phyloP scores from a whole-genome alignment of 2,329 filamentous ascomycete genomes.

The Colletotrichum sp. region DNA sequence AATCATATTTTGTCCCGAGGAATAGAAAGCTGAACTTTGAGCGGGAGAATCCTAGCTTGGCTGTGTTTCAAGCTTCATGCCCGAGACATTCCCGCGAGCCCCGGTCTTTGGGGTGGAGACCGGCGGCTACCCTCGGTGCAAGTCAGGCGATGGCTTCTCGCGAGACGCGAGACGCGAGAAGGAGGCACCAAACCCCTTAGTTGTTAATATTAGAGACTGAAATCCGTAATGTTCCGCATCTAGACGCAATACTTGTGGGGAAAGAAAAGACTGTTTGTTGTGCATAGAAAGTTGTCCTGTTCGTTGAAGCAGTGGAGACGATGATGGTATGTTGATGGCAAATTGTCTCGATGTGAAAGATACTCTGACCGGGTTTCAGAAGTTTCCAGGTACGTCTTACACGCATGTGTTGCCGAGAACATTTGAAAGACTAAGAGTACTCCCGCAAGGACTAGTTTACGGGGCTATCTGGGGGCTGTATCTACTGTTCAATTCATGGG shows the following conservation, averaged over 20 bases:
- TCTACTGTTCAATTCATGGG: too few species aligned
- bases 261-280: too few species aligned
- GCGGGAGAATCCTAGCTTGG: background rate
- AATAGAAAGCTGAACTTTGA: background rate
- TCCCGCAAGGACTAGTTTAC: too few species aligned
- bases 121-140: background rate
- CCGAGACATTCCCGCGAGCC: background rate
- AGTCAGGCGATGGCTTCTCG: background rate
- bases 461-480: too few species aligned
- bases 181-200: rapidly evolving
- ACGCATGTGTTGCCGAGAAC: too few species aligned
- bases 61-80: background rate
- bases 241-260: background rate
- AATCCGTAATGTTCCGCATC: rapidly evolving
- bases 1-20: rapidly evolving
- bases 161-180: background rate
- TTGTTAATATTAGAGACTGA: background rate
- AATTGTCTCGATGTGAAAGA: too few species aligned
- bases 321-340: too few species aligned
- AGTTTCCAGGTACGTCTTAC: too few species aligned
- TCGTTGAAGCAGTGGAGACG: background rate
- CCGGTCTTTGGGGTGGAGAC: background rate
- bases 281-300: too few species aligned
- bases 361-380: too few species aligned
- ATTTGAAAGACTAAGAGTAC: too few species aligned